Percentiles rank a stretch among this genome's conserved stretches.
Evolutionary conservation across 1,284 basidiomycete species (phyloP).

Genomic region (Sparassis latifolia): DNA sequence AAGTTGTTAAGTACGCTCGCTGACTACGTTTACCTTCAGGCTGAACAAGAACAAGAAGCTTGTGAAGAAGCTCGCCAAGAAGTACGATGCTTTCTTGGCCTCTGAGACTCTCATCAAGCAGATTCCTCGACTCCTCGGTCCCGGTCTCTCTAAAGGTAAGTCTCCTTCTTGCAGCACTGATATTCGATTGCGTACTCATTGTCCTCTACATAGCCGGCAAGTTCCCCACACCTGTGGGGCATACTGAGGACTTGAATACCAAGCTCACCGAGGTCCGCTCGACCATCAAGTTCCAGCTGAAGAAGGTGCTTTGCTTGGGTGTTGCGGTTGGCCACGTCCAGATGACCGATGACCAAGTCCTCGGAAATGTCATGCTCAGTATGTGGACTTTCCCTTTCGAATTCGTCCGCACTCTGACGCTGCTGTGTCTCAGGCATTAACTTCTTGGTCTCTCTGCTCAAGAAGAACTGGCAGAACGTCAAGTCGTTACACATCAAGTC

Average conservation of each 20-base stretch:
- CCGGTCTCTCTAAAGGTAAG: constrained; percentile 96
- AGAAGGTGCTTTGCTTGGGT: constrained; percentile 99
- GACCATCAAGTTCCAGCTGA: constrained; percentile 99
- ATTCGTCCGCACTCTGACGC: constrained; percentile 5
- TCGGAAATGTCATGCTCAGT: constrained; percentile 97
- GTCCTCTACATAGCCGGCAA: constrained; percentile 71
- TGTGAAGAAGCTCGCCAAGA: constrained; percentile 99
- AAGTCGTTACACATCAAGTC: constrained; percentile 98
- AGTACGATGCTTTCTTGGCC: constrained; percentile 98
- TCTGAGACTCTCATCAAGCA: constrained; percentile 99
- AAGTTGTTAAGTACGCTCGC: not conserved
- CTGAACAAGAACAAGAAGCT: constrained; percentile 99
- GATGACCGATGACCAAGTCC: constrained; percentile 97
- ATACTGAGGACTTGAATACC: constrained; percentile 86
- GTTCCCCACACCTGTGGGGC: constrained; percentile 97
- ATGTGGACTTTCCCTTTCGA: constrained; percentile 22
- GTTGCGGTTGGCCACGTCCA: constrained; percentile 97
- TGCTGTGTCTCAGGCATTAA: constrained; percentile 72
- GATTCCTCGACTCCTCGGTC: constrained; percentile 98
- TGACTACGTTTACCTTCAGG: constrained; percentile 31
- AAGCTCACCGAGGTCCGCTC: constrained; percentile 96
- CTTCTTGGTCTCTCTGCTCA: constrained; percentile 98
- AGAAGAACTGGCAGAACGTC: constrained; percentile 99
- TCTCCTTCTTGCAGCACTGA: constrained; percentile 4
- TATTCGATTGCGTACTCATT: constrained; percentile 2